Evolutionary conservation across 2,329 filamentous ascomycete species (phyloP).

Genomic region (Plenodomus lindquistii): DNA sequence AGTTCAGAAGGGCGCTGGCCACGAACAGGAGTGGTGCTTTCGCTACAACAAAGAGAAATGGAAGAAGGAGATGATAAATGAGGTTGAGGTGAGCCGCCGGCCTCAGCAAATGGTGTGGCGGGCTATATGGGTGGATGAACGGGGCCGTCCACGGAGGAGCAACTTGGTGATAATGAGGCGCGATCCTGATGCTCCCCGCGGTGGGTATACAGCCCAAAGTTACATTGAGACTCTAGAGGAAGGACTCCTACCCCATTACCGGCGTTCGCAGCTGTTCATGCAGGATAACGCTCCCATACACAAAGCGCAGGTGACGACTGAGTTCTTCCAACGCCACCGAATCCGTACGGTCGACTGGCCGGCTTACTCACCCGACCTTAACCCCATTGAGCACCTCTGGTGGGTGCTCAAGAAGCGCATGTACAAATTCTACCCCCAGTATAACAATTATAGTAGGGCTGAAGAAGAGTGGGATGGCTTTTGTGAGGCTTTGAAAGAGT

Average conservation of each 20-base stretch:
- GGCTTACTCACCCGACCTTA: conserved; percentile 27
- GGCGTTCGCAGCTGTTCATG: conserved; percentile 14
- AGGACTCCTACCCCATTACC: conserved; percentile 5
- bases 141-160: too few species aligned
- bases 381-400: conserved; percentile 33
- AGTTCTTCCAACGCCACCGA: conserved; percentile 13
- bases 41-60: too few species aligned
- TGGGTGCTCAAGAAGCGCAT: conserved; percentile 21
- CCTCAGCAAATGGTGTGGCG: too few species aligned
- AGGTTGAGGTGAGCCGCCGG: too few species aligned
- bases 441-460: too few species aligned
- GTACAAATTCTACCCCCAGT: neutral
- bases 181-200: conserved; percentile 4
- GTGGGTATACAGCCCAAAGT: conserved; percentile 8
- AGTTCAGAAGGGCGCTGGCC: conserved; percentile 12
- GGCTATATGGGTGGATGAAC: too few species aligned
- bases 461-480: too few species aligned
- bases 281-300: conserved; percentile 27
- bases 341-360: conserved; percentile 23
- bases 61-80: too few species aligned
- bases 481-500: too few species aligned
- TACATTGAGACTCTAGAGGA: conserved; percentile 14
- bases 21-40: conserved; percentile 13
- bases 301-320: conserved; percentile 5
- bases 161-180: conserved; percentile 7